Evolutionary conservation across 208 protist genomes (phyloP).

Genomic region (Naegleria gruberi): DNA sequence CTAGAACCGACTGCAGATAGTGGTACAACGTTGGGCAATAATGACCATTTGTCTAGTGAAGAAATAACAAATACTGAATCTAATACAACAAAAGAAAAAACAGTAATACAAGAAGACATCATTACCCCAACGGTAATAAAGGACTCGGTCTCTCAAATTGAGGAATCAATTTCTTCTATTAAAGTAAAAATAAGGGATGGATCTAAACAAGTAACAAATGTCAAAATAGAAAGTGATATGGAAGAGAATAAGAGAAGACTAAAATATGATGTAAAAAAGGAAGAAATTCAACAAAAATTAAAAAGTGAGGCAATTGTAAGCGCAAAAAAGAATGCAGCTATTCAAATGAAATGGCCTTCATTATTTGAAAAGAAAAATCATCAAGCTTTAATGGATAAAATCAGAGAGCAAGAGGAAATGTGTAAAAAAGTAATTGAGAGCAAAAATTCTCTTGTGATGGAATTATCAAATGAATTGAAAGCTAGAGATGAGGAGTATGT

Average conservation of each 20-base stretch:
- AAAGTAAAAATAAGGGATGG: not conserved
- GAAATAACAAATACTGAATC: too few species aligned
- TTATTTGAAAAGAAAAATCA: conserved; percentile 66
- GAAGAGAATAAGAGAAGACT: conserved; percentile 64
- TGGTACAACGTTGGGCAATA: too few species aligned
- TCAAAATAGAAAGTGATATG: conserved; percentile 49
- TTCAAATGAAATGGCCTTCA: conserved; percentile 70
- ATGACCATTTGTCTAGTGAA: too few species aligned
- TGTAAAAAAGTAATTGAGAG: conserved; percentile 62
- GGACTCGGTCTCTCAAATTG: not conserved
- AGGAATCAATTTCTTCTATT: not conserved
- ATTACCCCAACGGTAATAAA: not conserved
- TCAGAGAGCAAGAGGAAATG: conserved; percentile 57
- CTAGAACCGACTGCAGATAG: too few species aligned
- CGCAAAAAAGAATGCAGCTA: conserved; percentile 52
- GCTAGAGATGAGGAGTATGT: conserved; percentile 83
- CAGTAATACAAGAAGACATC: too few species aligned
- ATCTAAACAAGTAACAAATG: conserved; percentile 43
- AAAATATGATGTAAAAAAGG: conserved; percentile 42
- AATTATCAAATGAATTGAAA: conserved; percentile 65
- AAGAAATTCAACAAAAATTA: conserved; percentile 42
- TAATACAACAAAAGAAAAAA: too few species aligned
- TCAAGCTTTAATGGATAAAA: conserved; percentile 58
- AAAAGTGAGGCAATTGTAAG: conserved; percentile 52
- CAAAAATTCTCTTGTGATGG: conserved; percentile 72